Conservation (phyloP, 345 rosid species). For the Hypericum androsaemum region DNA sequence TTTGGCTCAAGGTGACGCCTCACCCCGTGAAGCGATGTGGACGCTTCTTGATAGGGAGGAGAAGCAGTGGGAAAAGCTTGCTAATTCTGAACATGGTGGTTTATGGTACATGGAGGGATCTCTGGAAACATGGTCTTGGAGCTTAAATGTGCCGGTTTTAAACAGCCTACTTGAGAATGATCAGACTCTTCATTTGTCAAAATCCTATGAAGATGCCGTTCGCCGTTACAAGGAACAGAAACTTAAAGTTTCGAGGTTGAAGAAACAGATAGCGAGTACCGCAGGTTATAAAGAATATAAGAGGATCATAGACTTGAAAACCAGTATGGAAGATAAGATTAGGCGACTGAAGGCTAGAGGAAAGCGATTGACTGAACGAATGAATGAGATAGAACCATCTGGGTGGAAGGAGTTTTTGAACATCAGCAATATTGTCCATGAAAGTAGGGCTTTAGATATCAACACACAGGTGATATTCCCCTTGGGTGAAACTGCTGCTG, state of each 20-base stretch:
- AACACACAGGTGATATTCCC: constrained; percentile 75
- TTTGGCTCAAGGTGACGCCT: constrained; percentile 51
- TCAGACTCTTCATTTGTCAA: constrained; percentile 48
- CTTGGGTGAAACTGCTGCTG: constrained; percentile 91
- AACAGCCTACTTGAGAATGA: constrained; percentile 70
- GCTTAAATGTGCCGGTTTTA: constrained; percentile 85
- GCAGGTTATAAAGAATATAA: constrained; percentile 77
- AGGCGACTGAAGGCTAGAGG: constrained; percentile 62
- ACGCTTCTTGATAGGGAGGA: constrained; percentile 50
- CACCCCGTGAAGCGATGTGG: constrained; percentile 66
- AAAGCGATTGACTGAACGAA: constrained; percentile 48
- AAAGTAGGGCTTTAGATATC: constrained; percentile 66
- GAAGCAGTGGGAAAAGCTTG: constrained; percentile 69
- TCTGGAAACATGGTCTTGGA: constrained; percentile 96
- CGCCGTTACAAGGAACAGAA: constrained; percentile 64
- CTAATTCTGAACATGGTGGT: constrained; percentile 67
- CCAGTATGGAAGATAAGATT: constrained; percentile 64
- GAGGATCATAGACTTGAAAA: constrained; percentile 57
- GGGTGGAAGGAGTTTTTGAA: constrained; percentile 96
- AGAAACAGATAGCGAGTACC: constrained; percentile 71
- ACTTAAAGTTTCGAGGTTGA: constrained; percentile 62
- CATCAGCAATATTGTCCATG: constrained; percentile 79
- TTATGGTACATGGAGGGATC: constrained; percentile 82
- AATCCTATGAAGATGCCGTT: constrained; percentile 47
- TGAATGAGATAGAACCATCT: constrained; percentile 84